These are phyloP conservation scores for Solanum pennellii DNA, from an alignment of 257 asterid genomes.

Conservation along the genomic window DNA sequence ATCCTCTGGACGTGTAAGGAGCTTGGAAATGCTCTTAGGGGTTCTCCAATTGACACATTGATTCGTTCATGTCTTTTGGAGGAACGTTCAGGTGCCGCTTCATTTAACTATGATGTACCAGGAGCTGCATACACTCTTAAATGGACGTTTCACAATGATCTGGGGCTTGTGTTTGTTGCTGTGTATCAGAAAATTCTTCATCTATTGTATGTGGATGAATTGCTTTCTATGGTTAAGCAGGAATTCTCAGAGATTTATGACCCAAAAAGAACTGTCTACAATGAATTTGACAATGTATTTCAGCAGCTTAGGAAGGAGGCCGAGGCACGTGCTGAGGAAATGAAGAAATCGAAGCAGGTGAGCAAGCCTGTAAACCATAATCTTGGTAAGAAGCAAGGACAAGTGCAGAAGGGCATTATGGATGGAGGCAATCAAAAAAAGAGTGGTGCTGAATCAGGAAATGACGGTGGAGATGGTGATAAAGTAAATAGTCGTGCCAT, in stretches of 20 bases:
- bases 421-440: slow-evolving; percentile 77
- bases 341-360: slow-evolving; percentile 70
- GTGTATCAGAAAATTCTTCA: slow-evolving; percentile 87
- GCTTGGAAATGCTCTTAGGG: slow-evolving; percentile 91
- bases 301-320: slow-evolving; percentile 91
- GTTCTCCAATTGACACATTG: slow-evolving; percentile 83
- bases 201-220: slow-evolving; percentile 85
- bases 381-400: slow-evolving; percentile 64
- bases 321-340: slow-evolving; percentile 84
- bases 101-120: slow-evolving; percentile 73
- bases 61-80: slow-evolving; percentile 96
- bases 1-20: slow-evolving; percentile 97
- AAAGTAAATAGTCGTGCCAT: slow-evolving; percentile 18
- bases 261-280: slow-evolving; percentile 55
- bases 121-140: slow-evolving; percentile 92
- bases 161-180: slow-evolving; percentile 94
- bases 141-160: slow-evolving; percentile 94
- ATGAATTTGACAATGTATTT: slow-evolving; percentile 61
- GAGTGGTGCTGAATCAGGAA: slow-evolving; percentile 56
- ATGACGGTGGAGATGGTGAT: slow-evolving; percentile 43
- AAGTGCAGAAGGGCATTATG: slow-evolving; percentile 37
- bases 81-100: slow-evolving; percentile 89
- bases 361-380: slow-evolving; percentile 39
- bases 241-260: slow-evolving; percentile 70
- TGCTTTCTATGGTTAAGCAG: slow-evolving; percentile 79